Base-by-base conservation (phyloP, 1,284 basidiomycete species). In the Exobasidium rhododendri region DNA sequence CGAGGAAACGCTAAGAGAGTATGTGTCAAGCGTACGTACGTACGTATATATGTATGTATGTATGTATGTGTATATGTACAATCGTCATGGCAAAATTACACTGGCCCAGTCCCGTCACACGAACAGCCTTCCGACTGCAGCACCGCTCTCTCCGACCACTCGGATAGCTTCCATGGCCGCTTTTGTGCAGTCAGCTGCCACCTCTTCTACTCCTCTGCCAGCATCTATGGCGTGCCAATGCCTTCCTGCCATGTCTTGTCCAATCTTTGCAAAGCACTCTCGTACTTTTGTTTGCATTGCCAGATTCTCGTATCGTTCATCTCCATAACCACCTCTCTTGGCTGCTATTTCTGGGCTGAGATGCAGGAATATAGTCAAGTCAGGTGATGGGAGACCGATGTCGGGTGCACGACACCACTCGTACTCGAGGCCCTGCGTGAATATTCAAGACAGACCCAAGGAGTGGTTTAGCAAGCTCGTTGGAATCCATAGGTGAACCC, bases 391-490 rank as follows among this genome's bases (percentile, higher is more conserved):
- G 5, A 98, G 87, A 4, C 87, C 86, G 11, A 87, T 82, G 74
- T 98, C 96, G 0, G 94, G 92, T 1, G 86, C 82, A 47, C 87
- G 84, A 80, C 92, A 96, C 90, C 91, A 97, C 29, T 86, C 83
- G 73, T 83, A 82, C 22, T 80, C 72, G n/a, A 85, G 78, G 20
- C 84, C 84, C 83, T 84, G 68, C 28, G 40, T 17, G 31, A n/a
- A 28, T 24, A 44, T 13, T 22, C 11, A 47, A 56, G 59, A 32
- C 22, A n/a, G 40, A 31, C 29, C n/a, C n/a, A n/a, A n/a, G n/a
- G n/a, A n/a, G n/a, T n/a, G n/a, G n/a, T n/a, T n/a, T n/a, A n/a
- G 24, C 29, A 31, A 10, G 51, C 6, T 5, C 10, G 49, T 51
- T 10, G 49, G 13, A 51, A 20, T 14, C 11, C 11, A 20, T 13